phyloP scores from a whole-genome alignment of 106 monocot genomes.

The Cymbidium sinense region DNA sequence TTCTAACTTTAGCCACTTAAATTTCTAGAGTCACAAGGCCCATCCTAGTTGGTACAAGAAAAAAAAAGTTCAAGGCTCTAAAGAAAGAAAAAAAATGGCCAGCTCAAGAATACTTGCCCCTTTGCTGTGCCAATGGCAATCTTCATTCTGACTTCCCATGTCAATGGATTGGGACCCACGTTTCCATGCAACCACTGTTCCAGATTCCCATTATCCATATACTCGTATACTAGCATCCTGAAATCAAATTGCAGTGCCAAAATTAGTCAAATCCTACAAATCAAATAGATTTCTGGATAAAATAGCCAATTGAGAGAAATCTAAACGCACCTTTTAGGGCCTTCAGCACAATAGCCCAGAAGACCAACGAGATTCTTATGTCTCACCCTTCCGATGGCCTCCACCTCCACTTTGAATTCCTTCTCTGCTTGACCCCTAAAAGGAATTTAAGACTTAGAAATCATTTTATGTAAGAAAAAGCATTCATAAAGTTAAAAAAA shows the following conservation, averaged over 20 bases:
- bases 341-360: constrained; percentile 76
- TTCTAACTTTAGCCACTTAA: background rate
- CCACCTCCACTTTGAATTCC: constrained; percentile 93
- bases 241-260: background rate
- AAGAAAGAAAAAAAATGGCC: background rate
- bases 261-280: background rate
- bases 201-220: constrained; percentile 78
- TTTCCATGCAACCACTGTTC: constrained; percentile 95
- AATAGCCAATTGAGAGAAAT: background rate
- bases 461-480: background rate
- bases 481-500: background rate
- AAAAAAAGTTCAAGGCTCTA: background rate
- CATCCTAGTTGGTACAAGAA: background rate
- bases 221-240: constrained; percentile 98
- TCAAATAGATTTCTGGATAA: background rate
- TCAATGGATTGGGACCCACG: constrained; percentile 45
- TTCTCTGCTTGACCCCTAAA: constrained; percentile 87
- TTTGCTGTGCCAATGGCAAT: constrained; percentile 86
- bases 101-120: constrained; percentile 43
- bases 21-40: background rate
- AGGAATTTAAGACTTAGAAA: background rate
- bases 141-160: constrained; percentile 89
- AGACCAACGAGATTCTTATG: constrained; percentile 94
- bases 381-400: constrained; percentile 86
- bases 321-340: constrained; percentile 47